A percentile compares a stretch with the other conserved stretches of the same genome.
Conservation (phyloP, 139 green algal genomes). For the Gonium pectorale region DNA sequence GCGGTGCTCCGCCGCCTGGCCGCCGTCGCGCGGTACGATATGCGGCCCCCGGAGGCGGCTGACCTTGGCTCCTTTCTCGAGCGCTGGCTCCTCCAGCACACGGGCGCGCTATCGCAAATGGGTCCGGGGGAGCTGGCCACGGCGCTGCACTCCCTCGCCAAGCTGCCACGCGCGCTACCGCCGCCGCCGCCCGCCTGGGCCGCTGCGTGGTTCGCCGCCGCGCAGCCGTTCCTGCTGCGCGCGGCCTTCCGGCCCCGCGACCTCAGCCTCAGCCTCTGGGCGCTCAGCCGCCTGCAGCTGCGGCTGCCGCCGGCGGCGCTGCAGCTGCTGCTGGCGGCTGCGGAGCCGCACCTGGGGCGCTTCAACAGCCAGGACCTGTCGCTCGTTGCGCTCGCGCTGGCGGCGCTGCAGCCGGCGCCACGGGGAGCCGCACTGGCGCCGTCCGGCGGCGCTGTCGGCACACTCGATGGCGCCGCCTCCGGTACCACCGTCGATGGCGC, state of each 20-base stretch:
- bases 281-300: background rate
- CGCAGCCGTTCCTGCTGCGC: conserved; percentile 18
- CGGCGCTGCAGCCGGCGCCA: conserved; percentile 14
- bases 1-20: conserved; percentile 11
- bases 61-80: conserved; percentile 12
- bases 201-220: conserved; percentile 13
- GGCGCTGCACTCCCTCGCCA: conserved; percentile 9
- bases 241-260: conserved; percentile 20
- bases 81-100: conserved; percentile 23
- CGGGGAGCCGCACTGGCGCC: too few species aligned
- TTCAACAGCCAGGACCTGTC: conserved; percentile 43
- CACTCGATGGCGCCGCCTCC: background rate
- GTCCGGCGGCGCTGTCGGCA: background rate
- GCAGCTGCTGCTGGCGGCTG: conserved; percentile 38
- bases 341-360: conserved; percentile 15
- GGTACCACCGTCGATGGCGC: background rate
- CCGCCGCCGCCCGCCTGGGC: conserved; percentile 14
- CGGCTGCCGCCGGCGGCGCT: conserved; percentile 21
- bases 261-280: conserved; percentile 23
- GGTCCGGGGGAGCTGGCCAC: background rate
- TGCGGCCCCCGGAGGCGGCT: conserved; percentile 10
- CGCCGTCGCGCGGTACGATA: conserved; percentile 9
- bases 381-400: conserved; percentile 10
- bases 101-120: background rate
- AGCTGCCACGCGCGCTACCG: background rate